Evolutionary conservation across 176 grass and related monocot genomes (phyloP).

Genomic region (Zoysia japonica): DNA sequence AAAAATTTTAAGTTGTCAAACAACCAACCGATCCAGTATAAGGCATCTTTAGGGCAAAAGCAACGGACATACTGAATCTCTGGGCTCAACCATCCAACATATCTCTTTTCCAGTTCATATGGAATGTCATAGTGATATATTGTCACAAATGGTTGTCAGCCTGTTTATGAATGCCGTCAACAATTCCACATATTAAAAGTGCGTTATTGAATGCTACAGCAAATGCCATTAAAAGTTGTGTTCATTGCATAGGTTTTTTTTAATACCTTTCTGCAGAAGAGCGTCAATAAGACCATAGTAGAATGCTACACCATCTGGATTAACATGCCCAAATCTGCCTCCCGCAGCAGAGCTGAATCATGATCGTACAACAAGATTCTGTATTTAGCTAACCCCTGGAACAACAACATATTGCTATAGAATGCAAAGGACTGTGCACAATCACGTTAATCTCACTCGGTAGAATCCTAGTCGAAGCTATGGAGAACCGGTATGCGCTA

Average conservation of each 20-base stretch:
- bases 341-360: constrained; percentile 21
- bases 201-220: too few relatives aligned
- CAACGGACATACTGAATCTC: constrained; percentile 50
- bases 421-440: neutral
- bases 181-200: neutral
- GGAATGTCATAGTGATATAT: constrained; percentile 70
- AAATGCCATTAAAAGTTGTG: neutral
- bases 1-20: neutral
- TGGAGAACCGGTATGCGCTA: constrained; percentile 79
- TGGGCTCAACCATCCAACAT: constrained; percentile 64
- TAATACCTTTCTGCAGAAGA: constrained; percentile 48
- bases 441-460: constrained; percentile 47
- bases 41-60: neutral
- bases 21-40: neutral
- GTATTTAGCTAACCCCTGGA: too few relatives aligned
- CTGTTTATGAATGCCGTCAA: constrained; percentile 17
- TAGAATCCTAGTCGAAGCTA: constrained; percentile 68
- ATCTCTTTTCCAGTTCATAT: constrained; percentile 61
- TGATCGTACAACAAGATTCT: too few relatives aligned
- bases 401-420: too few relatives aligned
- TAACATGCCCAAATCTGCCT: constrained; percentile 53
- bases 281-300: constrained; percentile 53
- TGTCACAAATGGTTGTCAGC: constrained; percentile 74
- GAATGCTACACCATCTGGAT: constrained; percentile 52
- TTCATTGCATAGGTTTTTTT: neutral